A percentile compares a stretch with the other conserved stretches of the same genome.
Evolutionary conservation across 371 early-diverging fungal species (phyloP).

Genomic region (Actinomortierella ambigua): DNA sequence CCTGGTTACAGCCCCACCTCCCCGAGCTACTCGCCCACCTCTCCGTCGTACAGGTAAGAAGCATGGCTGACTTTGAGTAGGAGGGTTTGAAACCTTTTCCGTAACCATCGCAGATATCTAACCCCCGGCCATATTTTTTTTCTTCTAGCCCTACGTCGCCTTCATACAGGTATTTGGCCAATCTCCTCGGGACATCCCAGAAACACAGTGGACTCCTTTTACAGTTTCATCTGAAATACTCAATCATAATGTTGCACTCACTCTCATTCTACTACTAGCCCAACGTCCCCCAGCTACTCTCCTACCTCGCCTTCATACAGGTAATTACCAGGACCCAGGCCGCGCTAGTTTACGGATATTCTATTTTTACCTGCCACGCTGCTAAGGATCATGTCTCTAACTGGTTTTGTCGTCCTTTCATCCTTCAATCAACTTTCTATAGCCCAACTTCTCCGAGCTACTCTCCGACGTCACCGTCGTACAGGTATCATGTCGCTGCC

Average conservation of each 20-base stretch:
- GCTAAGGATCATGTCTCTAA: constrained; percentile 1
- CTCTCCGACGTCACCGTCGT: constrained; percentile 71
- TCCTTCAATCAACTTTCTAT: constrained; percentile 71
- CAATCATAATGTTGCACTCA: too few relatives aligned
- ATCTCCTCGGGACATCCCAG: too few relatives aligned
- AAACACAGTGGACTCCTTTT: too few relatives aligned
- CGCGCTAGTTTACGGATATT: too few relatives aligned
- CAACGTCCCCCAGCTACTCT: constrained; percentile 72
- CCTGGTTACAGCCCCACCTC: constrained; percentile 71
- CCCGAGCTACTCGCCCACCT: constrained; percentile 79
- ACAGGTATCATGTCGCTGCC: constrained; percentile 78
- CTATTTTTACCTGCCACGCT: too few relatives aligned
- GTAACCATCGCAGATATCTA: too few relatives aligned
- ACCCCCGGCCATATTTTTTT: too few relatives aligned
- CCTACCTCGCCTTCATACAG: constrained; percentile 69
- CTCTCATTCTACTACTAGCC: constrained; percentile 70
- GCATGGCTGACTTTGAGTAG: too few relatives aligned
- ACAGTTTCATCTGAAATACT: too few relatives aligned
- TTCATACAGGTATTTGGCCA: too few relatives aligned
- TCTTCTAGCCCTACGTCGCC: too few relatives aligned
- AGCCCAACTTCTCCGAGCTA: constrained; percentile 73
- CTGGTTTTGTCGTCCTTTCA: constrained; percentile 32
- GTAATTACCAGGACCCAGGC: constrained; percentile 57
- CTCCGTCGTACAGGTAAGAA: constrained; percentile 41
- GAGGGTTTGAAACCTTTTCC: too few relatives aligned